Conservation (phyloP, 2,329 filamentous ascomycete genomes). For the Sporothrix mexicana region DNA sequence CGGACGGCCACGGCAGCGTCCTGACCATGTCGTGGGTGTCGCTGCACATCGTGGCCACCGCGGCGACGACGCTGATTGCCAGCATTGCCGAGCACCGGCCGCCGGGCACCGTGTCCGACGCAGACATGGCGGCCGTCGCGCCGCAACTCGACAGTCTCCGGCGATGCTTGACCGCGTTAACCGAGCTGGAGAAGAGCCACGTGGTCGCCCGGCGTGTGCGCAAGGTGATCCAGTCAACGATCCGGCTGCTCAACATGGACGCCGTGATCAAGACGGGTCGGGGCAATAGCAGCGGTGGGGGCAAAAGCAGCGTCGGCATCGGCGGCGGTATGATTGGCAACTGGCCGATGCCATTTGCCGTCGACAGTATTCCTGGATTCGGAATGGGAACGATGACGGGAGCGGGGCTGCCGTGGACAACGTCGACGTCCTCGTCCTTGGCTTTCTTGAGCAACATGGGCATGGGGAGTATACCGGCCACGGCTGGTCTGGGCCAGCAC, state of each 20-base stretch:
- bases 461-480: too few species aligned
- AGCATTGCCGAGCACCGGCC: slow-evolving; percentile 24
- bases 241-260: slow-evolving; percentile 22
- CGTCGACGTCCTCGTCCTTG: too few species aligned
- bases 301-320: too few species aligned
- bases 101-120: too few species aligned
- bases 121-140: not conserved
- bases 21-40: slow-evolving; percentile 20
- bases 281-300: too few species aligned
- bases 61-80: slow-evolving; percentile 23
- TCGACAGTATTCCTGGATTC: too few species aligned
- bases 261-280: not conserved
- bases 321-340: too few species aligned
- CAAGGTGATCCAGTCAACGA: slow-evolving; percentile 1
- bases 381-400: too few species aligned
- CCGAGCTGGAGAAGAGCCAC: slow-evolving; percentile 25
- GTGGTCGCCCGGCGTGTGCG: slow-evolving; percentile 8
- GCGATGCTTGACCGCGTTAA: not conserved
- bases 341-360: too few species aligned
- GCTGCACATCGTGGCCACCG: slow-evolving; percentile 20
- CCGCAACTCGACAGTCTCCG: slow-evolving; percentile 1
- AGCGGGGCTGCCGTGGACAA: too few species aligned
- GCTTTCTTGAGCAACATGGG: too few species aligned
- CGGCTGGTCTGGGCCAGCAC: too few species aligned
- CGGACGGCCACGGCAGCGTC: slow-evolving; percentile 16